These are phyloP conservation scores for Poa pratensis DNA, from an alignment of 176 grass and related monocot species.

Conservation along the genomic window DNA sequence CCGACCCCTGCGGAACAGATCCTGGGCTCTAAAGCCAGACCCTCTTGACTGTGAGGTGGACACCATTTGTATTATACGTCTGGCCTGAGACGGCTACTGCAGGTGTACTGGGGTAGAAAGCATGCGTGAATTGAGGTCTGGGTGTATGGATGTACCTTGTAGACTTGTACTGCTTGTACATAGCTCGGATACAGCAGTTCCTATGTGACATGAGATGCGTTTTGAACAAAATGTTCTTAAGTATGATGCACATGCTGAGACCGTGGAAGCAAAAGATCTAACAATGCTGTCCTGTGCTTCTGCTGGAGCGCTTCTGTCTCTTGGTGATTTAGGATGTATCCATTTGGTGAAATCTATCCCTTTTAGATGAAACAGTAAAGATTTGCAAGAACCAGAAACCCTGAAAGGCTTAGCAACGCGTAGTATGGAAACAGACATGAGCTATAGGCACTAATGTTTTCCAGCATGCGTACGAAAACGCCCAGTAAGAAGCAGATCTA, in stretches of 20 bases:
- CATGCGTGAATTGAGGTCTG: background rate
- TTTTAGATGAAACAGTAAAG: too few species aligned
- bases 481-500: background rate
- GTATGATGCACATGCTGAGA: constrained; percentile 3
- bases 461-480: background rate
- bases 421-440: background rate
- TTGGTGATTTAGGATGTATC: too few species aligned
- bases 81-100: constrained; percentile 8
- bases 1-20: constrained; percentile 26
- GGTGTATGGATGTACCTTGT: constrained; percentile 33
- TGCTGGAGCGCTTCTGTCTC: background rate
- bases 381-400: background rate
- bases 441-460: background rate
- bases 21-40: constrained; percentile 37
- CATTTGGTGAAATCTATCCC: too few species aligned
- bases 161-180: constrained; percentile 55
- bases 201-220: constrained; percentile 2
- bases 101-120: constrained; percentile 25
- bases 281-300: background rate
- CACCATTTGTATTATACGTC: constrained; percentile 20
- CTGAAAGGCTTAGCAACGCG: background rate
- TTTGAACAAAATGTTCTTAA: background rate
- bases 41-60: too few species aligned
- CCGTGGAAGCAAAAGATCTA: constrained; percentile 19
- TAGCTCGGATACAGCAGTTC: constrained; percentile 41